These are phyloP conservation scores for Thelonectria blattea DNA, from an alignment of 2,329 filamentous ascomycete species.

Conservation along the genomic window DNA sequence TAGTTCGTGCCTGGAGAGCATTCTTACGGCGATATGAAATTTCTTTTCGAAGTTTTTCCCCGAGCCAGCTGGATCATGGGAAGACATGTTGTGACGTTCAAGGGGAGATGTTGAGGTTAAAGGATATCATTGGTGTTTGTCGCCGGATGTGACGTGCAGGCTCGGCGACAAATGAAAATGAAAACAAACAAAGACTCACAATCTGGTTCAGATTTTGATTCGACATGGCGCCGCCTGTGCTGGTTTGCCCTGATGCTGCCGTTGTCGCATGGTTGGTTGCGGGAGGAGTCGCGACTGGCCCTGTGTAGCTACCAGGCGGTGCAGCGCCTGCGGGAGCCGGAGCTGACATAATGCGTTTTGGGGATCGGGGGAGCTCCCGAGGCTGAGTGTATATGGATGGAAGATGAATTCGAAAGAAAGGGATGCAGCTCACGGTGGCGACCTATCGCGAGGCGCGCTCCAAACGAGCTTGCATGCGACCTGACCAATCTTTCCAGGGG, in stretches of 20 bases:
- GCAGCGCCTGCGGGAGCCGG: conserved; percentile 40
- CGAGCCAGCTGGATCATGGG: too few species aligned
- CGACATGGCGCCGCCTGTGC: conserved; percentile 60
- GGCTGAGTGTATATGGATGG: not conserved
- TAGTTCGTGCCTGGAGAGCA: not conserved
- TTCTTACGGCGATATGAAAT: not conserved
- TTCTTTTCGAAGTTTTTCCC: not conserved
- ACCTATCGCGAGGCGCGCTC: not conserved
- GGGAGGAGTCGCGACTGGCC: conserved; percentile 44
- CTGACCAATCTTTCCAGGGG: not conserved
- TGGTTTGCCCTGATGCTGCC: conserved; percentile 38
- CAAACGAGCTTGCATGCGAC: not conserved
- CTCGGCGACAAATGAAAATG: not conserved
- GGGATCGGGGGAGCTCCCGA: not conserved
- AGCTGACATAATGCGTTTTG: conserved; percentile 42
- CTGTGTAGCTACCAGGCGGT: conserved; percentile 41
- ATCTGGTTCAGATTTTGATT: conserved; percentile 96
- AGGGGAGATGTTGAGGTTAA: not conserved
- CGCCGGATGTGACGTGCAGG: not conserved
- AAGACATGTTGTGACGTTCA: not conserved
- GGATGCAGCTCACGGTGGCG: not conserved
- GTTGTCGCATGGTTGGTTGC: conserved; percentile 21
- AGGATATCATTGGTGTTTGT: not conserved
- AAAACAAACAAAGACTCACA: conserved; percentile 62
- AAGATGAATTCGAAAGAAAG: not conserved